A percentile compares a stretch with the other conserved stretches of the same genome.
Conservation (phyloP, 768 basidiomycete genomes). For the Boletus vermiculosoides region DNA sequence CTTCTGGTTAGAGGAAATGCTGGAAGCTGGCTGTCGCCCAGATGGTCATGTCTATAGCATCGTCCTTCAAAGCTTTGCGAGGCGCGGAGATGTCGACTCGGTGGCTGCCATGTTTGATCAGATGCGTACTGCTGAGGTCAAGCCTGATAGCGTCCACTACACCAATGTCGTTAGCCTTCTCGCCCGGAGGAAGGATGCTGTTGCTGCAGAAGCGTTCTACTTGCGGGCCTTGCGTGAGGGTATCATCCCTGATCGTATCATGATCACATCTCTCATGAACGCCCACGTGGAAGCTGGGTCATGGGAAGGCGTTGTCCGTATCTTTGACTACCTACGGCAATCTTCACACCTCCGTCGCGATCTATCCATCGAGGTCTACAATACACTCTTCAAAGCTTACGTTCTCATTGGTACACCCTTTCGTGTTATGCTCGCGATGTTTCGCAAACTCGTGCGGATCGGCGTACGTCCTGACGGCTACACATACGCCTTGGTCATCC, state of each 20-base stretch:
- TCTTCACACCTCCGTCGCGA: constrained; percentile 36
- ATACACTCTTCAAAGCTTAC: constrained; percentile 81
- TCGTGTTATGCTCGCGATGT: constrained; percentile 55
- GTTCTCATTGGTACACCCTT: constrained; percentile 80
- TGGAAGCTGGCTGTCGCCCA: constrained; percentile 47
- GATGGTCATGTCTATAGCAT: constrained; percentile 57
- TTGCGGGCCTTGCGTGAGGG: constrained; percentile 61
- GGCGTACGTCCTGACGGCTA: constrained; percentile 56
- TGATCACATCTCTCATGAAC: constrained; percentile 75
- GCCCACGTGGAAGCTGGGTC: constrained; percentile 79
- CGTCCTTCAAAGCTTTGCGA: constrained; percentile 57
- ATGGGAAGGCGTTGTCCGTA: constrained; percentile 71
- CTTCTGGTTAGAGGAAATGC: constrained; percentile 54
- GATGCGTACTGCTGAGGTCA: constrained; percentile 54
- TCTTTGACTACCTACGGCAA: constrained; percentile 60
- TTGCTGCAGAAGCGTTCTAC: constrained; percentile 66
- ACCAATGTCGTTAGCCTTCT: constrained; percentile 68
- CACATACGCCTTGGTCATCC: constrained; percentile 74
- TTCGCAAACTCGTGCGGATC: constrained; percentile 50
- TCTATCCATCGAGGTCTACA: constrained; percentile 63
- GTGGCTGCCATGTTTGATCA: constrained; percentile 51
- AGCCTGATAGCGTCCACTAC: constrained; percentile 54
- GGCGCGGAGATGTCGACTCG: constrained; percentile 51
- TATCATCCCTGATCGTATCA: constrained; percentile 57
- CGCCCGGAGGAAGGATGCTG: constrained; percentile 57